Percentiles rank a stretch among this genome's conserved stretches.
phyloP scores from a whole-genome alignment of 176 grass and related monocot species.

The Aegilops bicornis region DNA sequence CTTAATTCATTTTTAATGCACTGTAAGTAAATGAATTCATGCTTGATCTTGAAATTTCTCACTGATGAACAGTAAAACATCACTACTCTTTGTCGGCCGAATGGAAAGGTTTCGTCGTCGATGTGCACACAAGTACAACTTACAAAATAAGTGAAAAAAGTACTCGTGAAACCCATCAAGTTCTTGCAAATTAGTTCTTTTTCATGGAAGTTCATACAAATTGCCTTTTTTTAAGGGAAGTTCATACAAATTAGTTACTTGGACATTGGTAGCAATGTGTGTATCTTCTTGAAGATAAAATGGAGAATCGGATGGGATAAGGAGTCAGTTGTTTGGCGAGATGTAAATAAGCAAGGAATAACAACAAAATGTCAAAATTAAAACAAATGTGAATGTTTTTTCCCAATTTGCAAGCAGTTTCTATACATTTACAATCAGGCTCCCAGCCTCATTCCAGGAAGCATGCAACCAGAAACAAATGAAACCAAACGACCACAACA shows the following conservation, averaged over 20 bases:
- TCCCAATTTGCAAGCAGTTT: background rate
- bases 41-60: too few species aligned
- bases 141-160: too few species aligned
- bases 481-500: background rate
- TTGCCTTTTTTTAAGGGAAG: background rate
- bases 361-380: background rate
- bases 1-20: too few species aligned
- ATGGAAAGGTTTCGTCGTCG: too few species aligned
- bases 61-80: too few species aligned
- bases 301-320: background rate
- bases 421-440: background rate
- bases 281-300: background rate
- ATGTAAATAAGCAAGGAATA: background rate
- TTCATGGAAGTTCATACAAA: background rate
- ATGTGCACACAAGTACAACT: too few species aligned
- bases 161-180: too few species aligned
- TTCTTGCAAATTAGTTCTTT: too few species aligned
- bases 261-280: background rate
- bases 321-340: background rate
- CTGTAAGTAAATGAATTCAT: too few species aligned
- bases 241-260: background rate
- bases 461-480: background rate
- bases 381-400: too few species aligned
- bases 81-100: too few species aligned
- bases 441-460: background rate